These are phyloP conservation scores for Taphrina wiesneri DNA, from an alignment of 1,139 yeast genomes.

Conservation along the genomic window DNA sequence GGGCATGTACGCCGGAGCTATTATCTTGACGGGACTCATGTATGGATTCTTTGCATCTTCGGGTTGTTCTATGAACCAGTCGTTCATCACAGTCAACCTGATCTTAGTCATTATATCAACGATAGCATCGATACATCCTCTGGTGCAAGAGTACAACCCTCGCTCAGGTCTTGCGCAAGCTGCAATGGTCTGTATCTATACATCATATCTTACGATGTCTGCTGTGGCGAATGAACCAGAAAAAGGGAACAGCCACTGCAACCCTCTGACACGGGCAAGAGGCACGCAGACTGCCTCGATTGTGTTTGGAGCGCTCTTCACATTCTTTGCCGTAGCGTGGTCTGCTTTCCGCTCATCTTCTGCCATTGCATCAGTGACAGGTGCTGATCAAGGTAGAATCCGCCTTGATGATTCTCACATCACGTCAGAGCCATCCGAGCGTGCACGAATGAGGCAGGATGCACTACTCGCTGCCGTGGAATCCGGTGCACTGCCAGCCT, in stretches of 20 bases:
- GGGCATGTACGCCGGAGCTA: conserved; percentile 73
- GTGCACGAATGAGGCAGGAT: conserved; percentile 78
- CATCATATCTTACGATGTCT: conserved; percentile 86
- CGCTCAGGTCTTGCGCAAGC: conserved; percentile 96
- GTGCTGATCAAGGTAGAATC: conserved; percentile 25
- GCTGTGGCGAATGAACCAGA: conserved; percentile 98
- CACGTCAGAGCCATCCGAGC: conserved; percentile 58
- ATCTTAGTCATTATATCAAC: conserved; percentile 65
- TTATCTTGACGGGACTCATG: conserved; percentile 75
- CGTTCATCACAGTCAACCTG: conserved; percentile 78
- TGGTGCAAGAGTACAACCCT: conserved; percentile 87
- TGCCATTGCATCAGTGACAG: conserved; percentile 44
- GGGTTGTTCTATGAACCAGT: conserved; percentile 90
- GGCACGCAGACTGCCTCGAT: conserved; percentile 91
- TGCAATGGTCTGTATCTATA: conserved; percentile 91
- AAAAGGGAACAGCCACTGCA: conserved; percentile 67
- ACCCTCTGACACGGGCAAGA: conserved; percentile 82
- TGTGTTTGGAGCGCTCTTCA: conserved; percentile 86
- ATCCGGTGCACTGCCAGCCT: conserved; percentile 84
- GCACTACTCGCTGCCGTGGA: conserved; percentile 93
- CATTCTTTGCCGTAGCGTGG: conserved; percentile 92
- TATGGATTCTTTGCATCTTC: conserved; percentile 72
- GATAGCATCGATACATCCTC: conserved; percentile 72
- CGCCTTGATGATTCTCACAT: conserved; percentile 45
- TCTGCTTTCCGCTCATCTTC: conserved; percentile 97